phyloP scores from a whole-genome alignment of 768 basidiomycete genomes.

The Psilocybe subaeruginosa region DNA sequence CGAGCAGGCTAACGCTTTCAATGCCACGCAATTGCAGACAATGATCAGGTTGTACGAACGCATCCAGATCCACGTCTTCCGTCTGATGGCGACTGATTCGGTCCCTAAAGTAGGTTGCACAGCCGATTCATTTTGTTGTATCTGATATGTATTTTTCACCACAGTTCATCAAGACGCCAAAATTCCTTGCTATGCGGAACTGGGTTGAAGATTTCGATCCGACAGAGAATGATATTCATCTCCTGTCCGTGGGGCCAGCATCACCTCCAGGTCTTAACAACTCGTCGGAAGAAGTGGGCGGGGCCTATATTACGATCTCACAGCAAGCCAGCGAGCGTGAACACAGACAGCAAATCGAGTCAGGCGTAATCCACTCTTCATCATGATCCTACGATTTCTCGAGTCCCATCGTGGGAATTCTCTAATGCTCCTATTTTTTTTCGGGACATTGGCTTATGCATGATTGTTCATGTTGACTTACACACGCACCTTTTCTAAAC shows the following conservation, averaged over 20 bases:
- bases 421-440: conserved; percentile 4
- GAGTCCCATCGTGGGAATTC: conserved; percentile 3
- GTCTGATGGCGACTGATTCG: conserved; percentile 97
- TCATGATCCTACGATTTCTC: conserved; percentile 10
- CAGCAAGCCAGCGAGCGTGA: conserved; percentile 78
- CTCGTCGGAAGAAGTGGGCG: conserved; percentile 73
- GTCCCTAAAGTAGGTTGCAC: conserved; percentile 83
- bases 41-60: conserved; percentile 94
- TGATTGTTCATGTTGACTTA: conserved; percentile 5
- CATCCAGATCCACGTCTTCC: conserved; percentile 96
- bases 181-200: conserved; percentile 78
- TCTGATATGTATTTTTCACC: background rate
- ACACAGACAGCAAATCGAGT: conserved; percentile 42
- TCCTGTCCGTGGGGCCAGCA: conserved; percentile 54
- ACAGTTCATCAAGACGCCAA: conserved; percentile 88
- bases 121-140: background rate
- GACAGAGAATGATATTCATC: conserved; percentile 59
- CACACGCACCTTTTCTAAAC: conserved; percentile 12
- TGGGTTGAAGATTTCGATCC: conserved; percentile 80
- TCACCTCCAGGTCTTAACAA: conserved; percentile 70
- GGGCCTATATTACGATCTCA: conserved; percentile 86
- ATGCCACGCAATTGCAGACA: conserved; percentile 93
- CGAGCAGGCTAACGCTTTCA: conserved; percentile 81
- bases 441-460: conserved; percentile 19
- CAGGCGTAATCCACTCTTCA: conserved; percentile 30